A percentile compares a stretch with the other conserved stretches of the same genome.
phyloP scores from a whole-genome alignment of 306 rosid species.

The Gastrolobium villosum region DNA sequence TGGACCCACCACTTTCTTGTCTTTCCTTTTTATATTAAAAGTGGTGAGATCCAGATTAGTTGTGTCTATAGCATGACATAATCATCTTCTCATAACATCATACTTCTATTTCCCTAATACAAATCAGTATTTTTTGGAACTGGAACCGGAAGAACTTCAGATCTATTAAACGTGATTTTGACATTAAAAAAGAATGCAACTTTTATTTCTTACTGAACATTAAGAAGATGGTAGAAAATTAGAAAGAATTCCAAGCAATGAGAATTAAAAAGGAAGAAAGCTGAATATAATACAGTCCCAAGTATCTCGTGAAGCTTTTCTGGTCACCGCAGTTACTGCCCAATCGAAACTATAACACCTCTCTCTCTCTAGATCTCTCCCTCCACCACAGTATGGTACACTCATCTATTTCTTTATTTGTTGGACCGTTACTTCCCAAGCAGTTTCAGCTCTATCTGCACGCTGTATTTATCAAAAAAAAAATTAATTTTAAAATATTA shows the following conservation, averaged over 20 bases:
- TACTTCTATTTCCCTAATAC: too few relatives aligned
- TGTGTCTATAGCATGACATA: too few relatives aligned
- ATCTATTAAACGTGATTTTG: constrained; percentile 13
- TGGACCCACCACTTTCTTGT: too few relatives aligned
- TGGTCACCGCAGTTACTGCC: constrained; percentile 55
- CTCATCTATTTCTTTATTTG: background rate
- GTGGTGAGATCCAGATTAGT: too few relatives aligned
- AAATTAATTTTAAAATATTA: background rate
- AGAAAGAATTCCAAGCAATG: background rate
- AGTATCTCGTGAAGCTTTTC: constrained; percentile 64
- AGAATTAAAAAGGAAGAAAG: background rate
- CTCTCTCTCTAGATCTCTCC: background rate
- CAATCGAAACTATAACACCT: constrained; percentile 43
- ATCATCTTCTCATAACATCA: too few relatives aligned
- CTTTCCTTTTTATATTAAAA: too few relatives aligned
- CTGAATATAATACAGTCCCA: constrained; percentile 26
- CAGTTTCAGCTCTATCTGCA: background rate
- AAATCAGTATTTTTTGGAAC: too few relatives aligned
- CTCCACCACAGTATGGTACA: background rate
- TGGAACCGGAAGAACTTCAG: too few relatives aligned
- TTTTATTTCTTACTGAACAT: background rate
- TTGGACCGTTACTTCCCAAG: constrained; percentile 25
- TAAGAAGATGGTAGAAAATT: constrained; percentile 35
- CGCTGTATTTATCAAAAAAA: too few relatives aligned
- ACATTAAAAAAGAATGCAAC: background rate